These are phyloP conservation scores for Ceratorhiza oryzae-sativae DNA, from an alignment of 1,284 basidiomycete genomes.

Conservation along the genomic window DNA sequence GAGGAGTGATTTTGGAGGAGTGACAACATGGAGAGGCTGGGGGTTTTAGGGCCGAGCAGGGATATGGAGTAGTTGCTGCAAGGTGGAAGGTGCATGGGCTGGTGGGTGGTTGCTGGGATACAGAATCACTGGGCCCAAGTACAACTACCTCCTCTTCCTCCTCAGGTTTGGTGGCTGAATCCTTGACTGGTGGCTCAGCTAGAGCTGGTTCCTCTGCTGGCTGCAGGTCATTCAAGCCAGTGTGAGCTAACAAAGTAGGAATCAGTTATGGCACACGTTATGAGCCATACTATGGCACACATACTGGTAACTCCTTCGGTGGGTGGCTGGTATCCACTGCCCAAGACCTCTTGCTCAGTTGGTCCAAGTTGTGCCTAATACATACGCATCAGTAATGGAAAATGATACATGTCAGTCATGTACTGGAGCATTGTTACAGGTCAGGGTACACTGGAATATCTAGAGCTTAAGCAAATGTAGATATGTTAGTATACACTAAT, in stretches of 20 bases:
- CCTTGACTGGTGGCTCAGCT: not conserved
- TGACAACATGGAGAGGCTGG: not conserved
- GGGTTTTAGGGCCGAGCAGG: not conserved
- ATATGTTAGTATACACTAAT: too few relatives aligned
- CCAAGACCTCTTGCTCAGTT: conserved; percentile 8
- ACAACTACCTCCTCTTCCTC: not conserved
- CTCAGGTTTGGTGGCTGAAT: conserved; percentile 10
- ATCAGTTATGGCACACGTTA: too few relatives aligned
- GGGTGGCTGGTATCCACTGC: conserved; percentile 1
- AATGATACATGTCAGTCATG: too few relatives aligned
- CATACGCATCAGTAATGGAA: not conserved
- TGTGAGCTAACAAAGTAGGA: not conserved
- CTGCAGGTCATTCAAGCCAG: not conserved
- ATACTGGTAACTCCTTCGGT: not conserved
- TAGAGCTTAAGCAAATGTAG: too few relatives aligned
- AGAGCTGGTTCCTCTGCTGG: not conserved
- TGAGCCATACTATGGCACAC: too few relatives aligned
- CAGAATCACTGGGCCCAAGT: conserved; percentile 5
- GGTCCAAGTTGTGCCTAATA: not conserved
- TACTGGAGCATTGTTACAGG: too few relatives aligned
- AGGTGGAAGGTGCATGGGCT: not conserved
- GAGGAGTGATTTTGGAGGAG: not conserved
- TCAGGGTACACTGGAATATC: too few relatives aligned
- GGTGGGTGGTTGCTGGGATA: not conserved
- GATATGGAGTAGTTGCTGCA: not conserved